Base-by-base conservation (phyloP, 805 yeast genomes). In the Hanseniaspora meyeri region DNA sequence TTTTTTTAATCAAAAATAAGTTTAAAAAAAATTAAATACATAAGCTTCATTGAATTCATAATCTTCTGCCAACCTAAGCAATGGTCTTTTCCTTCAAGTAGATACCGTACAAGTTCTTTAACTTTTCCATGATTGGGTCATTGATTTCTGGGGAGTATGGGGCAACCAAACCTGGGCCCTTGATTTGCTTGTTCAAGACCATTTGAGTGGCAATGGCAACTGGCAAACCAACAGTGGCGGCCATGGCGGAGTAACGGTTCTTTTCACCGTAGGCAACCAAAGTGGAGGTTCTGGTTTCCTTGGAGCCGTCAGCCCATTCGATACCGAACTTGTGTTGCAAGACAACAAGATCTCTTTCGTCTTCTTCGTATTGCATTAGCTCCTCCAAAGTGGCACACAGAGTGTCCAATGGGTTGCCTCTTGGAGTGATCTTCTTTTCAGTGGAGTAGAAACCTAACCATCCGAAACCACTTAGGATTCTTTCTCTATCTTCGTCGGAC, bases 311-410 rank as follows among this genome's bases (percentile, higher is more conserved):
- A 57, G 91, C 89, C 91, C 95, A 87, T 74, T 86, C 93, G 64
- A 93, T 88, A 64, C 95, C 97, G 67, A 93, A 93, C 78, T 90
- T 91, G 80, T 93, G 98, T 78, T 93, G 98, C 68, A 93, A 79
- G 66, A 85, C 81, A 62, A 93, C 96, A 71, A 91, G 75, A 72
- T 93, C 98, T 72, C 96, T 85, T 79, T 93, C 98, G 62, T 87
- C 91, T 68, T 84, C 83, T 72, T 82, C 96, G 72, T 86, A 90
- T 77, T 91, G 97, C 96, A 93, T 87, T 77, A 86, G 78, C 65
- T 85, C 82, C 78, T 93, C 97, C 64, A 93, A 80, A 62, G 96
- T 86, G 57, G 97, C 96, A 76, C 98, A 93, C 69, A 93, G 74
- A 32, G 98, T 89, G 74, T 93, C 98, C 69, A 93, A 78, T 62